Percentiles rank a stretch among this genome's conserved stretches.
Conservation (phyloP, 148 eudicot species). For the Talinum fruticosum region DNA sequence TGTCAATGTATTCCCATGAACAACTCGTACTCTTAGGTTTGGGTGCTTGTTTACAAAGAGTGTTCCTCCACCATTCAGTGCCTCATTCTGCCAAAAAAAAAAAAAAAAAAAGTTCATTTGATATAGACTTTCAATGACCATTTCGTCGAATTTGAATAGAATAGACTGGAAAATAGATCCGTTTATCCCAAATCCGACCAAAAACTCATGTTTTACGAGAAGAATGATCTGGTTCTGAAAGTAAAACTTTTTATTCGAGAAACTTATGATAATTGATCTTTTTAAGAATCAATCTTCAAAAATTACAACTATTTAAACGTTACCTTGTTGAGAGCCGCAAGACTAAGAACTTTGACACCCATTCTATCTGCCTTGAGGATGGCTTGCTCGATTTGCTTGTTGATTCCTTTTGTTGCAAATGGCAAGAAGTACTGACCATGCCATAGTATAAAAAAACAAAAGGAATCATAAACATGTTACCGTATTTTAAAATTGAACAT, state of each 20-base stretch:
- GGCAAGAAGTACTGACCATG: conserved; percentile 70
- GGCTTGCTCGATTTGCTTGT: conserved; percentile 67
- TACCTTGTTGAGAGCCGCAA: conserved; percentile 86
- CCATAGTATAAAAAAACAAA: not conserved
- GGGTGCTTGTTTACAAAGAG: conserved; percentile 75
- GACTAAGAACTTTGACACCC: conserved; percentile 82
- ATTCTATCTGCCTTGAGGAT: conserved; percentile 60
- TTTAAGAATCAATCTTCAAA: too few relatives aligned
- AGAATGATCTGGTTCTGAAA: too few relatives aligned
- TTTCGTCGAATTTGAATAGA: too few relatives aligned
- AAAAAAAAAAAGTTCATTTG: not conserved
- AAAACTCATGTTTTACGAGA: too few relatives aligned
- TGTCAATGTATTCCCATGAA: conserved; percentile 76
- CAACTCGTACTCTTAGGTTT: conserved; percentile 61
- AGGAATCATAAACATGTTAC: not conserved
- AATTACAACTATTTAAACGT: too few relatives aligned
- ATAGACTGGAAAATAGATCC: too few relatives aligned
- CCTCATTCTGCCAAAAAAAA: conserved; percentile 49
- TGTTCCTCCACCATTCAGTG: conserved; percentile 73
- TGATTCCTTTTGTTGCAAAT: conserved; percentile 70
- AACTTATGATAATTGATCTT: too few relatives aligned
- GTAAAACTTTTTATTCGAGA: too few relatives aligned
- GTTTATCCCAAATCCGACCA: too few relatives aligned
- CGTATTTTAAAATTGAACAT: not conserved
- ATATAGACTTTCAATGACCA: too few relatives aligned